phyloP scores from a whole-genome alignment of 371 early-diverging fungal genomes.

The Mycotypha africana region DNA sequence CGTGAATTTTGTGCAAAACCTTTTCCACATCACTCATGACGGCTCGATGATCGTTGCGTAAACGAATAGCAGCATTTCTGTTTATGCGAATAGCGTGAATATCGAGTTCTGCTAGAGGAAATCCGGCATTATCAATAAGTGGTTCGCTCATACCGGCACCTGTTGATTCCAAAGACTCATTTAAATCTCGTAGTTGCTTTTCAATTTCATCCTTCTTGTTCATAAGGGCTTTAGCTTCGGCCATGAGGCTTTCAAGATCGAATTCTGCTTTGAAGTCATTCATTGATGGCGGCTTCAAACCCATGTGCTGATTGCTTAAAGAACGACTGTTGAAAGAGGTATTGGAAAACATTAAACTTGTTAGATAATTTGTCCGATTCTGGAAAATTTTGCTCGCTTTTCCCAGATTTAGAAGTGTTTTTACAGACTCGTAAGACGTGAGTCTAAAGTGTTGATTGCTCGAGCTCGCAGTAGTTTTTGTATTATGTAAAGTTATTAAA shows the following conservation, averaged over 20 bases:
- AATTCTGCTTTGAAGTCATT: constrained; percentile 1
- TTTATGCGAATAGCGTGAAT: constrained; percentile 56
- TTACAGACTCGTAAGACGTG: too few species aligned
- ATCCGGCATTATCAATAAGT: constrained; percentile 75
- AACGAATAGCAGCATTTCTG: constrained; percentile 60
- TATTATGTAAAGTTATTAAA: too few species aligned
- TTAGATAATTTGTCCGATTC: too few species aligned
- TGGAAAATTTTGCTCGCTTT: too few species aligned
- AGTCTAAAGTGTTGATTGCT: too few species aligned
- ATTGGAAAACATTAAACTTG: too few species aligned
- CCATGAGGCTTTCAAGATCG: constrained; percentile 2
- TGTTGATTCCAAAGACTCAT: constrained; percentile 50
- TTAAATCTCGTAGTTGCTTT: constrained; percentile 47
- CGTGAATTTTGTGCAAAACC: constrained; percentile 64
- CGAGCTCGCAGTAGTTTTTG: too few species aligned
- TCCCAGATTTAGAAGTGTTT: too few species aligned
- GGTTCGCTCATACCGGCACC: constrained; percentile 68
- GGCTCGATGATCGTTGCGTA: constrained; percentile 65
- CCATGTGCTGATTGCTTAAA: too few species aligned
- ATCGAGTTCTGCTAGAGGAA: constrained; percentile 86
- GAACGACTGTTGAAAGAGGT: too few species aligned
- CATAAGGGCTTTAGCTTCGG: constrained; percentile 52
- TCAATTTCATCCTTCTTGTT: constrained; percentile 59
- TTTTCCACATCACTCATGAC: constrained; percentile 68
- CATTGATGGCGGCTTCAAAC: constrained; percentile 7